A percentile compares a stretch with the other conserved stretches of the same genome.
phyloP scores from a whole-genome alignment of 2,329 filamentous ascomycete genomes.

The Aspergillus fischeri region DNA sequence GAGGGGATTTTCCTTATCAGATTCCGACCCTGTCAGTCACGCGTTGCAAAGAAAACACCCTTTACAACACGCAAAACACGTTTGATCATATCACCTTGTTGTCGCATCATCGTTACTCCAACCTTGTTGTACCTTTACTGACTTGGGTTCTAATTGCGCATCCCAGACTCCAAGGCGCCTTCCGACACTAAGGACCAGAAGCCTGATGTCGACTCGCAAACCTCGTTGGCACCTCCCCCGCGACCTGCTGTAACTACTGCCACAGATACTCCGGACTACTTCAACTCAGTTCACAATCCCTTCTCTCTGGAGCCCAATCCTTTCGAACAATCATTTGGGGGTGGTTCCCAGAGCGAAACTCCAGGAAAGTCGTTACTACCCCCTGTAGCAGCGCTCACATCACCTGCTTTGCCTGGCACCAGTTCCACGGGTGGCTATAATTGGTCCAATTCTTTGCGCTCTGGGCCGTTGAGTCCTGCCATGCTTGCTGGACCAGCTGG shows the following conservation, averaged over 20 bases:
- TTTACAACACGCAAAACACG: conserved; percentile 15
- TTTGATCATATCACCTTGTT: conserved; percentile 11
- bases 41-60: conserved; percentile 16
- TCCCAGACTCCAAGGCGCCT: conserved; percentile 28
- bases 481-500: conserved; percentile 83
- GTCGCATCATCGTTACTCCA: background rate
- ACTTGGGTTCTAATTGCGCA: conserved; percentile 11
- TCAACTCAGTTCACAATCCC: conserved; percentile 54
- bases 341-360: conserved; percentile 60
- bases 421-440: conserved; percentile 66
- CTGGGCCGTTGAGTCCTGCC: conserved; percentile 89
- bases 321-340: conserved; percentile 86
- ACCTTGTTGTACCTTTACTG: conserved; percentile 16
- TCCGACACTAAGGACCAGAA: conserved; percentile 35
- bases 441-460: conserved; percentile 84
- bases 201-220: conserved; percentile 54
- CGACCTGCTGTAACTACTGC: conserved; percentile 52
- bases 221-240: conserved; percentile 67
- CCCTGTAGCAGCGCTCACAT: conserved; percentile 84
- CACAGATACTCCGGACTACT: conserved; percentile 64
- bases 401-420: conserved; percentile 75
- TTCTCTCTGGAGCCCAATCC: conserved; percentile 79
- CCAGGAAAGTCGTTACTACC: conserved; percentile 79
- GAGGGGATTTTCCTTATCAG: conserved; percentile 17
- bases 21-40: conserved; percentile 8